Conservation (phyloP, 148 eudicot genomes). For the Camellia lanceoleosa region DNA sequence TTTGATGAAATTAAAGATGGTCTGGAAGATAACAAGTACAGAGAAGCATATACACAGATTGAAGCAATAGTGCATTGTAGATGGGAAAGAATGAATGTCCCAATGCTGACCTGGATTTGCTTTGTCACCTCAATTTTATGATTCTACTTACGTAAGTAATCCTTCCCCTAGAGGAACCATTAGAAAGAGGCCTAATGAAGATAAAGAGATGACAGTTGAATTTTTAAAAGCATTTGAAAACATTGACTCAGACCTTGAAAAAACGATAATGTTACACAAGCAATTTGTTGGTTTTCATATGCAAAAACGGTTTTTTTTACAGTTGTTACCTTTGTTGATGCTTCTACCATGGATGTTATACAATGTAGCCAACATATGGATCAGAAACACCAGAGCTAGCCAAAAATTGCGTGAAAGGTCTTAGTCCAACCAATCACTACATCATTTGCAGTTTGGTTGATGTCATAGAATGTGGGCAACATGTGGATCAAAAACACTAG, state of each 20-base stretch:
- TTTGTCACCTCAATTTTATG: no score
- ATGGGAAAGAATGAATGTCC: no score
- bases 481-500: no score
- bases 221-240: background rate
- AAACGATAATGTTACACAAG: background rate
- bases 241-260: background rate
- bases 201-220: background rate
- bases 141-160: background rate
- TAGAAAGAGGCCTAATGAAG: conserved; percentile 1
- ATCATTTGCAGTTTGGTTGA: no score
- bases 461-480: no score
- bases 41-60: no score
- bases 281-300: background rate
- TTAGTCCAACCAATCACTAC: background rate
- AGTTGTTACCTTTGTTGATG: background rate
- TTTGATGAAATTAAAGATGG: no score
- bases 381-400: background rate
- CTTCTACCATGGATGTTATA: background rate
- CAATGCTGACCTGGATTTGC: no score
- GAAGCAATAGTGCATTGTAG: no score
- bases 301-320: background rate
- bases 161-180: background rate
- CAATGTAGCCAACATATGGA: background rate
- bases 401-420: background rate
- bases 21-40: no score